Conservation (phyloP, 495 filamentous ascomycete species). For the Recurvomyces mirabilis region DNA sequence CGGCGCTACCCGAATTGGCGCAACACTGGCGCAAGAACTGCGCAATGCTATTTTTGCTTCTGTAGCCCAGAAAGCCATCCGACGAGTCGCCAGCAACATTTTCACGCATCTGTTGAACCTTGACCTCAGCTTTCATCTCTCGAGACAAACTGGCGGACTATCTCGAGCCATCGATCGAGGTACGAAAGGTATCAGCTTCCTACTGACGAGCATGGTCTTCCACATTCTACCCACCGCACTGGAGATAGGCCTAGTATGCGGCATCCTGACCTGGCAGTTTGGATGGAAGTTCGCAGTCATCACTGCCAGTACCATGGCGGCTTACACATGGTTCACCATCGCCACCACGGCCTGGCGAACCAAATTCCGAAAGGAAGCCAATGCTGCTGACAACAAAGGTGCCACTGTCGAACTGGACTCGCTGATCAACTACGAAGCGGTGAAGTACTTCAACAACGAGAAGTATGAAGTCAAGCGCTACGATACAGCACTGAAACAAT, state of each 20-base stretch:
- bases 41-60: slow-evolving; percentile 94
- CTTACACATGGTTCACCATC: slow-evolving; percentile 90
- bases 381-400: slow-evolving; percentile 89
- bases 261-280: slow-evolving; percentile 90
- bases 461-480: slow-evolving; percentile 85
- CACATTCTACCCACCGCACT: slow-evolving; percentile 89
- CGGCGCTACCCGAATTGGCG: slow-evolving; percentile 74
- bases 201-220: slow-evolving; percentile 96
- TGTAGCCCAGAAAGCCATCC: slow-evolving; percentile 93
- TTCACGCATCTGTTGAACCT: slow-evolving; percentile 82
- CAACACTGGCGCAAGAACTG: slow-evolving; percentile 78
- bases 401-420: slow-evolving; percentile 94
- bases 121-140: slow-evolving; percentile 87
- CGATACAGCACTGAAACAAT: slow-evolving; percentile 70
- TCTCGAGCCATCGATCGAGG: slow-evolving; percentile 92
- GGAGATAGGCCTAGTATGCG: slow-evolving; percentile 91
- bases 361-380: slow-evolving; percentile 86
- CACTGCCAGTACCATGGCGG: slow-evolving; percentile 80
- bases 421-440: slow-evolving; percentile 95
- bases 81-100: slow-evolving; percentile 78
- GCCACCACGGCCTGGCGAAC: slow-evolving; percentile 92
- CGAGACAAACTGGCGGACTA: slow-evolving; percentile 85
- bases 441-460: slow-evolving; percentile 99
- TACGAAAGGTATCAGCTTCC: slow-evolving; percentile 94
- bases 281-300: slow-evolving; percentile 84